These are phyloP conservation scores for Helicocarpus griseus DNA, from an alignment of 2,329 filamentous ascomycete genomes.

Conservation along the genomic window DNA sequence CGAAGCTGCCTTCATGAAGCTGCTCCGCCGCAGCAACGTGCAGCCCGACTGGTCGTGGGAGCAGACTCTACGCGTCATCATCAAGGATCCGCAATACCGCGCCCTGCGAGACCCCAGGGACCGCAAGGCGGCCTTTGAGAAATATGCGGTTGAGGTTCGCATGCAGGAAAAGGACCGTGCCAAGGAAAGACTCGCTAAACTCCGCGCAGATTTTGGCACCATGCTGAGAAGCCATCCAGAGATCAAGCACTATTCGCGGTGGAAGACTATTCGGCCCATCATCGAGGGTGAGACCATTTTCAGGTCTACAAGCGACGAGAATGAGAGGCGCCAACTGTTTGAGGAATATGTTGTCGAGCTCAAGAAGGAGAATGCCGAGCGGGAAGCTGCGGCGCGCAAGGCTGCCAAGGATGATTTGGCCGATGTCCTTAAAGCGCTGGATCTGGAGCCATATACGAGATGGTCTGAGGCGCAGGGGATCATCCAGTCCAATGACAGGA, in stretches of 20 bases:
- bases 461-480: constrained; percentile 84
- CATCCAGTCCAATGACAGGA: constrained; percentile 66
- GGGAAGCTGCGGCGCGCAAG: constrained; percentile 62
- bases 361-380: constrained; percentile 68
- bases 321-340: constrained; percentile 80
- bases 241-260: constrained; percentile 92
- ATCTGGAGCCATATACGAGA: constrained; percentile 85
- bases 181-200: constrained; percentile 83
- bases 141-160: constrained; percentile 83
- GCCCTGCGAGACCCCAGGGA: constrained; percentile 89
- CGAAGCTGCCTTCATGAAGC: constrained; percentile 84
- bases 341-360: constrained; percentile 85
- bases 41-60: constrained; percentile 91
- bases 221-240: constrained; percentile 96
- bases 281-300: constrained; percentile 95
- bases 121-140: constrained; percentile 83
- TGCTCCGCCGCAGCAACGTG: constrained; percentile 74
- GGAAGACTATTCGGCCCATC: constrained; percentile 90
- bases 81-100: constrained; percentile 86
- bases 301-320: constrained; percentile 77
- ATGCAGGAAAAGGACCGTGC: constrained; percentile 89
- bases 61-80: constrained; percentile 72
- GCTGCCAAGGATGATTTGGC: constrained; percentile 77
- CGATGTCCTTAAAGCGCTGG: constrained; percentile 64
- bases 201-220: constrained; percentile 84